Conservation (phyloP, 192 early-diverging fungal species). For the Coemansia sp. region DNA sequence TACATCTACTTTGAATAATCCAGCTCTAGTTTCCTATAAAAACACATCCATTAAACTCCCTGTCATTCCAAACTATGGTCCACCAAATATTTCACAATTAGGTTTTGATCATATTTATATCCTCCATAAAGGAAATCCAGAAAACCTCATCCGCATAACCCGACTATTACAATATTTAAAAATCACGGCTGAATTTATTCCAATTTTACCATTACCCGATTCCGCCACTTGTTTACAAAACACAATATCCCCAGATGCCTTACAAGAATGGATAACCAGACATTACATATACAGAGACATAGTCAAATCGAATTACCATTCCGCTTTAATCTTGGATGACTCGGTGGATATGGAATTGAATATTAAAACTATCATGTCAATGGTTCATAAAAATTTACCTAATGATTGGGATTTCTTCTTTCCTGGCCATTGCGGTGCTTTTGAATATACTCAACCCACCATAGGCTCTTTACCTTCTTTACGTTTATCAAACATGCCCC, state of each 20-base stretch:
- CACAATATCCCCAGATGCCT: no score
- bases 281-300: slow-evolving; percentile 22
- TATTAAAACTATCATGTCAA: slow-evolving; percentile 20
- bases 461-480: no score
- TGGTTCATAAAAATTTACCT: slow-evolving; percentile 17
- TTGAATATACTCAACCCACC: slow-evolving; percentile 17
- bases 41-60: slow-evolving; percentile 13
- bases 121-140: slow-evolving; percentile 13
- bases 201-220: slow-evolving; percentile 8
- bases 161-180: slow-evolving; percentile 18
- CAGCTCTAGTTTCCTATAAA: no score
- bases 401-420: slow-evolving; percentile 37
- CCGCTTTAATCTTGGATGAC: slow-evolving; percentile 33
- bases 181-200: slow-evolving; percentile 32
- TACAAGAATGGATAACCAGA: slow-evolving; percentile 17
- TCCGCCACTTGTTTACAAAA: no score
- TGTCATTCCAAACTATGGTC: slow-evolving; percentile 9
- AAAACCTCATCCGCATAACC: slow-evolving; percentile 11
- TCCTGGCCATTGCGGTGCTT: slow-evolving; percentile 33
- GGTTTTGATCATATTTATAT: slow-evolving; percentile 39
- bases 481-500: slow-evolving; percentile 28
- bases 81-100: slow-evolving; percentile 6
- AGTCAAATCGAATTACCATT: slow-evolving; percentile 6
- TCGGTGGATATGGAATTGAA: slow-evolving; percentile 37
- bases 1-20: no score